Conservation (phyloP, 805 yeast genomes). For the Phaffomyces opuntiae region DNA sequence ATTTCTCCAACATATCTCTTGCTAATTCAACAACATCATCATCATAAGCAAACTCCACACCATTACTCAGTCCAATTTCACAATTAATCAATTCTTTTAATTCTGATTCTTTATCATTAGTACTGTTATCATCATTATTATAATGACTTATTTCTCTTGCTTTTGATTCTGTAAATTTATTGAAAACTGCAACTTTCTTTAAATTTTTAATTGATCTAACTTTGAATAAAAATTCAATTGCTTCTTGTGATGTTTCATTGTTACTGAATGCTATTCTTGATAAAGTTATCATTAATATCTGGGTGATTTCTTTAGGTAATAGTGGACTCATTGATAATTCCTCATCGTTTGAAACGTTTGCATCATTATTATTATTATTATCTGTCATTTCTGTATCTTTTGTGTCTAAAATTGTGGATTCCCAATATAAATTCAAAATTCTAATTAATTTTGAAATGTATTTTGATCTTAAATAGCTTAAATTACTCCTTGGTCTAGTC, state of each 20-base stretch:
- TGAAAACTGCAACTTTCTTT: slow-evolving; percentile 29
- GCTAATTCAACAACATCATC: slow-evolving; percentile 61
- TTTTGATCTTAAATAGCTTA: slow-evolving; percentile 18
- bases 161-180: slow-evolving; percentile 36
- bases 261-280: slow-evolving; percentile 48
- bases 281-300: slow-evolving; percentile 42
- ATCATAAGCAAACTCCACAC: slow-evolving; percentile 56
- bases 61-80: slow-evolving; percentile 45
- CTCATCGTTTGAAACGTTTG: neutral
- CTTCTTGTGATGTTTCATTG: slow-evolving; percentile 33
- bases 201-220: slow-evolving; percentile 26
- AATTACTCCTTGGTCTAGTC: slow-evolving; percentile 18
- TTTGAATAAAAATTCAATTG: slow-evolving; percentile 29
- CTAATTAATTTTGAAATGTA: slow-evolving; percentile 15
- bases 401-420: slow-evolving; percentile 6
- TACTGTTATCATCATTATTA: slow-evolving; percentile 17
- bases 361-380: neutral
- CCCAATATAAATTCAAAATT: slow-evolving; percentile 21
- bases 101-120: slow-evolving; percentile 14
- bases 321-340: slow-evolving; percentile 10
- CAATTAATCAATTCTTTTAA: slow-evolving; percentile 17
- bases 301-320: slow-evolving; percentile 27
- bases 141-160: slow-evolving; percentile 32
- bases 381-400: neutral
- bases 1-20: slow-evolving; percentile 58